Evolutionary conservation across 1,284 basidiomycete species (phyloP).

Genomic region (Rhizoctonia solani): DNA sequence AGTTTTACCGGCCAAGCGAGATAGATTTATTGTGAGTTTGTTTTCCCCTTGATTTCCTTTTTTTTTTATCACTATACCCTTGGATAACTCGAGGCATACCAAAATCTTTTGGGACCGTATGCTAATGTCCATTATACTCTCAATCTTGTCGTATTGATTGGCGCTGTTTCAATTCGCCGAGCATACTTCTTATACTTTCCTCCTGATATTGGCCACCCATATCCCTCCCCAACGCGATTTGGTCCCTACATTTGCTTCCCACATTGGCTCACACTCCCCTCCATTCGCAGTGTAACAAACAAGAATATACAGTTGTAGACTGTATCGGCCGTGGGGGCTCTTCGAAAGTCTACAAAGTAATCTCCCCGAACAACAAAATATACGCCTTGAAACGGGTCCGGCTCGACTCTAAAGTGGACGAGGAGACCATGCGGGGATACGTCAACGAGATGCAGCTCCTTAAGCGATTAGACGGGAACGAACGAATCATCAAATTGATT

Average conservation of each 20-base stretch:
- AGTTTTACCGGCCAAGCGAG: slow-evolving; percentile 45
- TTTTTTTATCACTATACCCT: background rate
- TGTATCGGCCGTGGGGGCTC: slow-evolving; percentile 90
- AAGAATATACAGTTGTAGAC: slow-evolving; percentile 78
- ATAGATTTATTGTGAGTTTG: slow-evolving; percentile 34
- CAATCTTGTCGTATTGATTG: no score
- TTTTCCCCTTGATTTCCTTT: slow-evolving; percentile 8
- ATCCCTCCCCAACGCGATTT: no score
- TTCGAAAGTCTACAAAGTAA: slow-evolving; percentile 89
- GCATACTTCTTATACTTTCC: no score
- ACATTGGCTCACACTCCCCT: no score
- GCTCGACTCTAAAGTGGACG: slow-evolving; percentile 75
- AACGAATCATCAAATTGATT: slow-evolving; percentile 83
- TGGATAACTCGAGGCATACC: no score
- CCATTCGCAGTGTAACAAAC: slow-evolving; percentile 61
- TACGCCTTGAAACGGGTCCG: slow-evolving; percentile 88
- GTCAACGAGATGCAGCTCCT: slow-evolving; percentile 92
- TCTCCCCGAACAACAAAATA: slow-evolving; percentile 74
- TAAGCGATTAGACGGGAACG: slow-evolving; percentile 84
- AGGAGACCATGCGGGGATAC: slow-evolving; percentile 84
- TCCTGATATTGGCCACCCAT: no score
- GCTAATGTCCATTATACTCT: no score
- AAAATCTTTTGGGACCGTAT: no score
- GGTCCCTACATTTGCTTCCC: no score
- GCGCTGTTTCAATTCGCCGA: no score